phyloP scores from a whole-genome alignment of 768 basidiomycete species.

The Boletus rex-veris region DNA sequence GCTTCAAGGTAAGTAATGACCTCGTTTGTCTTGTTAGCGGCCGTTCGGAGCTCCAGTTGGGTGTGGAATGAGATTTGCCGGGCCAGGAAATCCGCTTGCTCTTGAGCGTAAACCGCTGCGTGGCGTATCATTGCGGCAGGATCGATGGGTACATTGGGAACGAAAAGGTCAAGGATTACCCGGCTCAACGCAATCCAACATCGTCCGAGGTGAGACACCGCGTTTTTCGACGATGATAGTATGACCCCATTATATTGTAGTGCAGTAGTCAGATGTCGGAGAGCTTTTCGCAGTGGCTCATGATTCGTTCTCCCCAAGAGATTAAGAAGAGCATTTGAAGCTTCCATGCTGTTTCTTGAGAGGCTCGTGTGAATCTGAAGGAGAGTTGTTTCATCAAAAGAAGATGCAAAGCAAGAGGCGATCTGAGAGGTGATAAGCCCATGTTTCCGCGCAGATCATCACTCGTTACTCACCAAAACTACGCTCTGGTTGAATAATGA shows the following conservation, averaged over 20 bases:
- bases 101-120: slow-evolving; percentile 40
- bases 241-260: slow-evolving; percentile 17
- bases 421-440: slow-evolving; percentile 28
- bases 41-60: slow-evolving; percentile 49
- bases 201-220: slow-evolving; percentile 39
- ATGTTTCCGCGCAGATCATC: not conserved
- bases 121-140: slow-evolving; percentile 66
- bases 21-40: slow-evolving; percentile 55
- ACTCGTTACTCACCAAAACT: slow-evolving; percentile 35
- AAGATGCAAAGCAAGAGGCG: slow-evolving; percentile 41
- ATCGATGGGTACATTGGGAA: slow-evolving; percentile 85
- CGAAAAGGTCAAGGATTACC: slow-evolving; percentile 63
- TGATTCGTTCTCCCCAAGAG: slow-evolving; percentile 35
- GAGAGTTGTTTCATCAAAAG: slow-evolving; percentile 31
- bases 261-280: slow-evolving; percentile 30
- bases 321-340: slow-evolving; percentile 25
- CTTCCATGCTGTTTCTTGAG: slow-evolving; percentile 10
- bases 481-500: slow-evolving; percentile 41
- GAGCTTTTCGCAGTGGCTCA: slow-evolving; percentile 34
- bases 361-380: slow-evolving; percentile 8
- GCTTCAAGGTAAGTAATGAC: slow-evolving; percentile 44
- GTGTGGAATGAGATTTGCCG: slow-evolving; percentile 53
- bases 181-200: slow-evolving; percentile 62
- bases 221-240: slow-evolving; percentile 13
- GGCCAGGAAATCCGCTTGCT: slow-evolving; percentile 39